Evolutionary conservation across 352 stramenopile genomes (phyloP), one percentile per base, ranked within the genome.

Genomic region (Phytopythium cucurbitacearum): DNA sequence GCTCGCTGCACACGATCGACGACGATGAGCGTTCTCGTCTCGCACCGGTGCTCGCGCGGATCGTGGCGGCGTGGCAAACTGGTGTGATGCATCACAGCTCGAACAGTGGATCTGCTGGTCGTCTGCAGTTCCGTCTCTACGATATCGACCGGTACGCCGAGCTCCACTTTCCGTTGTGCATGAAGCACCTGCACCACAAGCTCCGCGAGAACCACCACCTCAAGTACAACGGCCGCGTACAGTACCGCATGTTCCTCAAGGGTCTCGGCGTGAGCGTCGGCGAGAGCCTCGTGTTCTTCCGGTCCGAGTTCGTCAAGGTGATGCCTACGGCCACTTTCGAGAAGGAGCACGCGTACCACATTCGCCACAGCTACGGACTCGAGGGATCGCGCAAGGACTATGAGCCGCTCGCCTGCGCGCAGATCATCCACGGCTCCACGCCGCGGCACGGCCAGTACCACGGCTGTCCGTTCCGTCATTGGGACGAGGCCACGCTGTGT

Each of bases 181-280:
- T 94, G 87, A 66, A 71, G 46, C 64, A 82, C 6, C 46, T 95
- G 34, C 81, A 93, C 55, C 64, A 65, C 46, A 89, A 89, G 41
- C 45, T 96, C 7, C 73, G 79, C 13, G 60, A 78, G 53, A 76
- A 87, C 41, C 76, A 92, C 54, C 85, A 96, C 59, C 72, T 96
- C 40, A 95, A 94, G 56, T 95, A 91, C 50, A 80, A 92, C 48
- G 87, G 84, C 3, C 80, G 87, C 2, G 64, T 93, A 43, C 87
- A 96, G 60, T 90, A 91, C 43, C 71, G 80, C 16, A 62, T 92
- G 49, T 96, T 96, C 42, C 78, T 96, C 44, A 94, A 95, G 57
- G 85, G 87, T 13, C 63, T 87, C 4, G 80, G 87, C 0, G 80
- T 94, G 36, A 86, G 73, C 10, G 78, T 95, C 3, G 70, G 91